Base-by-base conservation (phyloP, 345 rosid species). In the Psidium friedrichsthalianum region DNA sequence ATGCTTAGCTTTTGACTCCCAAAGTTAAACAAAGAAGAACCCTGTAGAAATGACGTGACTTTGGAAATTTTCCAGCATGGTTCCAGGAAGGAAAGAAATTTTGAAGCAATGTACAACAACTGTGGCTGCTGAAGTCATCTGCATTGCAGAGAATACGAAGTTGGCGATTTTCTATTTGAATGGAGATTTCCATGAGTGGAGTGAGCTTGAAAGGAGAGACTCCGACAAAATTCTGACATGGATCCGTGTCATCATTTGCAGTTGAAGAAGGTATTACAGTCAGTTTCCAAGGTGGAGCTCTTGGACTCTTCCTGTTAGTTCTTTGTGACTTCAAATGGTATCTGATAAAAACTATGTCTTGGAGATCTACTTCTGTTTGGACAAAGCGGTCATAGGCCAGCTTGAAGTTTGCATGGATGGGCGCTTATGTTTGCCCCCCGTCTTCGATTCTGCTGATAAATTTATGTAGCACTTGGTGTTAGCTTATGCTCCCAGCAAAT, bases 381-480 rank as follows among this genome's bases (percentile, higher is more conserved):
- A 86, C 32, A 88, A 81, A 83, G 93, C 93, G 27, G 96, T 92
- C 56, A 90, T 92, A 20, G 93, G 95, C 86, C 94, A 97, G 90
- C 94, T 94, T 47, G 86, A 1, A 96, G 90, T 84, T 94, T 94
- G n/a, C 89, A 81, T 53, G 92, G 8, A 95, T 85, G 56, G 98
- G 59, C 59, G 11, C 59, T 22, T 8, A 22, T 8, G 59, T 56
- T 56, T 56, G n/a, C 22, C 11, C 59, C 11, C 59, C 5, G 47
- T 69, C 47, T 69, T 69, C 44, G 3, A 69, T 69, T 69, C 78
- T 69, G 47, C 44, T 32, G 44, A 32, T 69, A 36, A 18, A 32
- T 32, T 69, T 32, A 5, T 40, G 5, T 32, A 21, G 78, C 12
- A 32, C 47, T 40, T 44, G 32, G 4, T 16, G 22, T 64, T 64